A percentile compares a stretch with the other conserved stretches of the same genome.
Evolutionary conservation across 331 rosid genomes (phyloP).

Genomic region (Pyrus hybrid): DNA sequence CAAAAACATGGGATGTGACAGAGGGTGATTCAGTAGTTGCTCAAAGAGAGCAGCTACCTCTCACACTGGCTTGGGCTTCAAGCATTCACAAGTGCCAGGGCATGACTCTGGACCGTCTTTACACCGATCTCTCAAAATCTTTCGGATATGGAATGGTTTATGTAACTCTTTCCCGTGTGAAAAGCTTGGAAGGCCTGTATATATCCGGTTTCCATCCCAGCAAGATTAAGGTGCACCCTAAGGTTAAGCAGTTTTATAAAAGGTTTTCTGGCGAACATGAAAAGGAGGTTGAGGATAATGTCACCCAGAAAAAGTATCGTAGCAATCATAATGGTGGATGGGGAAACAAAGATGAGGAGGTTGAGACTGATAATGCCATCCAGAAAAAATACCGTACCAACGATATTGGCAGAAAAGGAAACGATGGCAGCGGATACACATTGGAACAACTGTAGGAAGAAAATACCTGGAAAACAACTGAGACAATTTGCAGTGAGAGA

Average conservation of each 20-base stretch:
- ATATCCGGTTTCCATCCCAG: constrained; percentile 30
- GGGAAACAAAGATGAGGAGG: neutral
- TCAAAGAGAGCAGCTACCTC: constrained; percentile 41
- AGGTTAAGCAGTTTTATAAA: constrained; percentile 32
- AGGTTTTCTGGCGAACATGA: neutral
- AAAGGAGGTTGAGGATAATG: constrained; percentile 1
- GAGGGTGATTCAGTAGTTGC: constrained; percentile 30
- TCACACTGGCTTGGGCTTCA: constrained; percentile 40
- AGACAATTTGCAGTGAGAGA: neutral
- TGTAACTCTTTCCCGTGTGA: constrained; percentile 35
- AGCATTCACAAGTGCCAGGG: constrained; percentile 65
- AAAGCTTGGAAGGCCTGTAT: constrained; percentile 41
- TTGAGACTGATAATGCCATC: neutral
- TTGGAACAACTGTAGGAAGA: neutral
- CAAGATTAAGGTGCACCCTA: constrained; percentile 33
- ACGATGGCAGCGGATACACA: neutral
- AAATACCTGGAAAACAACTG: neutral
- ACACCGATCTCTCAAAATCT: constrained; percentile 25
- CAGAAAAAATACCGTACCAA: neutral
- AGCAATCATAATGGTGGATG: neutral
- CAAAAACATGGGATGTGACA: constrained; percentile 25
- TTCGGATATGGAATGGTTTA: constrained; percentile 21
- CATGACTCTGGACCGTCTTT: constrained; percentile 40
- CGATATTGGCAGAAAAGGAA: neutral
- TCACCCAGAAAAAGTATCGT: neutral